These are phyloP conservation scores for Mimosa bimucronata DNA, from an alignment of 306 rosid genomes.

Conservation along the genomic window DNA sequence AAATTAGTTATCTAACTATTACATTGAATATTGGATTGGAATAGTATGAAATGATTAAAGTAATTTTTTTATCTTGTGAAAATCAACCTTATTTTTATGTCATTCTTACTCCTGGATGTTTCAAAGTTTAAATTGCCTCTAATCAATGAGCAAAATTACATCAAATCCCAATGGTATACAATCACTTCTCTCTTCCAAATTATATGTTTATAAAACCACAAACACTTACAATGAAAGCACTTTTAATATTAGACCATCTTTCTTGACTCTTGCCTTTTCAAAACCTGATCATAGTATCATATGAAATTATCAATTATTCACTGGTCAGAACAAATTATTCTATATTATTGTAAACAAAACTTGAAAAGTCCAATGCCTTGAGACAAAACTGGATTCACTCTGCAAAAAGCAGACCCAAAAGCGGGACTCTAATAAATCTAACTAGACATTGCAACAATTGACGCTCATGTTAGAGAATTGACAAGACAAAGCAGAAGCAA, in stretches of 20 bases:
- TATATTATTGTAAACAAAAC: not conserved
- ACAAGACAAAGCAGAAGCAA: conserved; percentile 62
- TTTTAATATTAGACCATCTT: not conserved
- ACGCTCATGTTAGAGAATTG: conserved; percentile 64
- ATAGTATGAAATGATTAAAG: too few species aligned
- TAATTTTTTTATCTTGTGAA: not conserved
- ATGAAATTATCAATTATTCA: not conserved
- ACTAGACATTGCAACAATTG: conserved; percentile 47
- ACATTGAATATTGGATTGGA: too few species aligned
- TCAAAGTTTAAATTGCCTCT: not conserved
- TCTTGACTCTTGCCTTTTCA: not conserved
- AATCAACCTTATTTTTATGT: not conserved
- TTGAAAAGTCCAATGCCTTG: not conserved
- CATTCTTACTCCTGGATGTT: not conserved
- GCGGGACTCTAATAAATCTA: not conserved
- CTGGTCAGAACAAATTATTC: not conserved
- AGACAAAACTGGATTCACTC: not conserved
- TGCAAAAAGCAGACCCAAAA: conserved; percentile 23
- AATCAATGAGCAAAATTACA: not conserved
- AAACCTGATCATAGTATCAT: too few species aligned
- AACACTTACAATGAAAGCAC: not conserved
- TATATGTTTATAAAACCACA: not conserved
- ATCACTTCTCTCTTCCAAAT: not conserved
- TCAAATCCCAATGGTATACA: not conserved
- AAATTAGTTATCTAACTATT: too few species aligned